Evolutionary conservation across 2,329 filamentous ascomycete genomes (phyloP).

Genomic region (Neonectria coccinea): DNA sequence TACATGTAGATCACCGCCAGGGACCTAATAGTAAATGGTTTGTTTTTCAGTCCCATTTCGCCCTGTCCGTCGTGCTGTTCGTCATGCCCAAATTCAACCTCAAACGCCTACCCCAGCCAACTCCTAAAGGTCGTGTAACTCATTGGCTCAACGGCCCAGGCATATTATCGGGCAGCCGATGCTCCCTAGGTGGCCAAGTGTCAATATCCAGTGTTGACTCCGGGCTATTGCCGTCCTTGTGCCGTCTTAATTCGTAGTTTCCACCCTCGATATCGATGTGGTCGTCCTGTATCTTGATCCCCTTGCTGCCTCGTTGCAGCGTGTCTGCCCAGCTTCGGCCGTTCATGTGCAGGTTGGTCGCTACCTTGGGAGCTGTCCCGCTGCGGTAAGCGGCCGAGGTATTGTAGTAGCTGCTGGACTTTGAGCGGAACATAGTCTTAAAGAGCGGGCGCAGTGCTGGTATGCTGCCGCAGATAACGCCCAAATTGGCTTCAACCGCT

Average conservation of each 20-base stretch:
- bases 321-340: conserved; percentile 37
- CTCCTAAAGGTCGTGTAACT: conserved; percentile 1
- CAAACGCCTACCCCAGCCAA: conserved; percentile 8
- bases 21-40: conserved; percentile 6
- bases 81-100: conserved; percentile 6
- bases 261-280: conserved; percentile 39
- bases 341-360: conserved; percentile 33
- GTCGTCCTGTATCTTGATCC: conserved; percentile 41
- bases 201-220: conserved; percentile 41
- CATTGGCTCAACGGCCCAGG: conserved; percentile 12
- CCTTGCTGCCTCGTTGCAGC: conserved; percentile 38
- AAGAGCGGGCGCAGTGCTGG: conserved; percentile 50
- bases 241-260: conserved; percentile 22
- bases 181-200: conserved; percentile 36
- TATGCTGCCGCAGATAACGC: conserved; percentile 56
- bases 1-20: conserved; percentile 1
- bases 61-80: background rate
- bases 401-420: conserved; percentile 41
- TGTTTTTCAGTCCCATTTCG: background rate
- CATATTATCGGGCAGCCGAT: conserved; percentile 24
- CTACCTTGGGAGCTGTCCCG: conserved; percentile 33
- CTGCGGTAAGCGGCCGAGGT: conserved; percentile 37
- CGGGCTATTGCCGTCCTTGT: conserved; percentile 36
- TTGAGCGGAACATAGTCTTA: conserved; percentile 41
- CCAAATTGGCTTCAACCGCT: conserved; percentile 55